A percentile compares a stretch with the other conserved stretches of the same genome.
Evolutionary conservation across 1,284 basidiomycete species (phyloP).

Genomic region (Pascua guehoae): DNA sequence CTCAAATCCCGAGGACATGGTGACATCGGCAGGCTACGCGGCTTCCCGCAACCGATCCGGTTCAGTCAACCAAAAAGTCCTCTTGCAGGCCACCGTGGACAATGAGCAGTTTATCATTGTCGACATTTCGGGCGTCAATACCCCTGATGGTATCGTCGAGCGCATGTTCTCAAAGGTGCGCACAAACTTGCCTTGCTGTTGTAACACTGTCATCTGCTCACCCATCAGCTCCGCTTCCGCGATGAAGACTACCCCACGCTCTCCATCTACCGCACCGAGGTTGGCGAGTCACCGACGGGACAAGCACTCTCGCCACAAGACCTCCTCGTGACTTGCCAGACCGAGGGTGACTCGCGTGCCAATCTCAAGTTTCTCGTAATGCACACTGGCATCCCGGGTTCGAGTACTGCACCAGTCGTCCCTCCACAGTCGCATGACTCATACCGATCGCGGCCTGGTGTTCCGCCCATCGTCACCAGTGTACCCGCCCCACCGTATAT

Average conservation of each 20-base stretch:
- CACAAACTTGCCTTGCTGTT: slow-evolving; percentile 20
- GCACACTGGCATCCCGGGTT: slow-evolving; percentile 35
- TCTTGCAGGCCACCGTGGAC: slow-evolving; percentile 65
- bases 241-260: slow-evolving; percentile 74
- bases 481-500: slow-evolving; percentile 10
- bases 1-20: slow-evolving; percentile 1
- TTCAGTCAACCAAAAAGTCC: slow-evolving; percentile 18
- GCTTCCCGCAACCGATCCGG: slow-evolving; percentile 11
- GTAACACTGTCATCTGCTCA: background rate
- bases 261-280: slow-evolving; percentile 79
- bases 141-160: slow-evolving; percentile 72
- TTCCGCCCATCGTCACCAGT: slow-evolving; percentile 31
- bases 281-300: slow-evolving; percentile 69
- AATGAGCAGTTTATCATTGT: slow-evolving; percentile 75
- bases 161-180: slow-evolving; percentile 75
- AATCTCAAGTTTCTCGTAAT: slow-evolving; percentile 72
- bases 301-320: slow-evolving; percentile 65
- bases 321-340: slow-evolving; percentile 67
- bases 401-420: slow-evolving; percentile 36
- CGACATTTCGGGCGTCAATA: slow-evolving; percentile 67
- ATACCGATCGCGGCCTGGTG: slow-evolving; percentile 15
- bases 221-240: slow-evolving; percentile 66
- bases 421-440: slow-evolving; percentile 24
- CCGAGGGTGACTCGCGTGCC: slow-evolving; percentile 67
- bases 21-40: too few relatives aligned